Evolutionary conservation across 495 filamentous ascomycete species (phyloP), one percentile per base, ranked within the genome.

Genomic region (Penicillium canariense): DNA sequence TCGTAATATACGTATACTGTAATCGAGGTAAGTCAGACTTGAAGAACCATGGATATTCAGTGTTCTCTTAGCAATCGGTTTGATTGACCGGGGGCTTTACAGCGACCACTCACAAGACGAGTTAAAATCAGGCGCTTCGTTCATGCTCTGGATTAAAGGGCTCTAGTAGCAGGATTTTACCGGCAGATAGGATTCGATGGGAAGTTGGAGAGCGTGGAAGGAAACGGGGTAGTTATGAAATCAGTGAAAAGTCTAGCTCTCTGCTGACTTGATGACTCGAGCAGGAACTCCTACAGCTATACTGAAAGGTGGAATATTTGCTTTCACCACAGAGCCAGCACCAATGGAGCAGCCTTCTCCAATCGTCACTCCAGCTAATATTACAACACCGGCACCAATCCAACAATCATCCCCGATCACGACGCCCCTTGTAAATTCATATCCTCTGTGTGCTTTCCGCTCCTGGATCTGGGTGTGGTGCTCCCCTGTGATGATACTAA

Each of bases 371-470:
- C 75, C 77, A 1, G 75, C 70, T 52, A 81, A 47, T 36, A 81
- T 73, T 2, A 62, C 65, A 11, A 65, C 69, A 42, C 67, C 57
- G 5, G 59, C 73, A 4, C 76, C 76, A 54, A 81, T 75, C 75
- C 73, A 80, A 50, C 69, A 77, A 50, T 81, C 75, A 58, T 77
- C 66, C 2, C 71, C 77, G 50, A 80, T 77, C 0, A 43, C 26
- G 12, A 74, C 53, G 6, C 59, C 59, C 32, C 53, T 48, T 14
- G 73, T 76, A 53, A 68, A 77, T 50, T 75, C 73, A 40, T 71
- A 51, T 15, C 56, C 56, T 32, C 23, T 28, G 38, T 59, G 48
- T 26, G 67, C 66, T 25, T 68, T 52, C 26, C 77, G 69, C 40
- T 58, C 56, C 52, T 68, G 59, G 17, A 77, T 66, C 17, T 71